These are phyloP conservation scores for Cladophialophora exuberans DNA, from an alignment of 2,329 filamentous ascomycete species.

Conservation along the genomic window DNA sequence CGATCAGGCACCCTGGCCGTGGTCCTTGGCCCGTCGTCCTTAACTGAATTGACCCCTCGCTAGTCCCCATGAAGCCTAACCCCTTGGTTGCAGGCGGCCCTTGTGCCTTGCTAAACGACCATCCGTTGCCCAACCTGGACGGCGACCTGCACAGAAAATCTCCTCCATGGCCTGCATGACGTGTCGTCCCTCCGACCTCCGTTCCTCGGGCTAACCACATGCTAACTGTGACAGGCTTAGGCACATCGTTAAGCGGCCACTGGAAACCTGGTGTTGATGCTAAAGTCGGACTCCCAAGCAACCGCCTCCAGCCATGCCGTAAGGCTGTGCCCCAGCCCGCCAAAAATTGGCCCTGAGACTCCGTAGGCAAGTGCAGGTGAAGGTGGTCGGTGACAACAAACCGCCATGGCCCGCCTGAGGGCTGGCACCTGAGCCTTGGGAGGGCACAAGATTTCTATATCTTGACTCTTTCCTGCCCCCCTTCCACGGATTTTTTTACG, in stretches of 20 bases:
- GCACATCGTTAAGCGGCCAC: not conserved
- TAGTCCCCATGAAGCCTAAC: slow-evolving; percentile 3
- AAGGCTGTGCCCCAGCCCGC: slow-evolving; percentile 29
- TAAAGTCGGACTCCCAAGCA: slow-evolving; percentile 24
- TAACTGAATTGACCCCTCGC: not conserved
- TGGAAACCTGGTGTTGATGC: slow-evolving; percentile 7
- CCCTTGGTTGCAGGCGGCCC: no score
- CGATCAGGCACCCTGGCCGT: not conserved
- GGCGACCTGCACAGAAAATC: not conserved
- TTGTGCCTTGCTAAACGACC: slow-evolving; percentile 1
- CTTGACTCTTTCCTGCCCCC: slow-evolving; percentile 16
- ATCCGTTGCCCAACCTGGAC: not conserved
- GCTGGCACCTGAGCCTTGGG: slow-evolving; percentile 10
- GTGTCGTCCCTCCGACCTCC: slow-evolving; percentile 26
- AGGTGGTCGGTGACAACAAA: slow-evolving; percentile 10
- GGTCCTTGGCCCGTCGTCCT: not conserved
- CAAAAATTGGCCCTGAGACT: not conserved
- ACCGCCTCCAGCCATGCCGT: slow-evolving; percentile 14
- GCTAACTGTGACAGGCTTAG: not conserved
- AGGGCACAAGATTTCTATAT: slow-evolving; percentile 18
- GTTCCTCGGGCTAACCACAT: slow-evolving; percentile 6
- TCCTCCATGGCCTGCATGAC: slow-evolving; percentile 17
- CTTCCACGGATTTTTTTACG: not conserved
- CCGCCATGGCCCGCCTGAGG: slow-evolving; percentile 15
- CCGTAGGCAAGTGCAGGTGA: not conserved